Evolutionary conservation across 192 early-diverging fungal species (phyloP), one percentile per base, ranked within the genome.

Genomic region (Coemansia sp.): DNA sequence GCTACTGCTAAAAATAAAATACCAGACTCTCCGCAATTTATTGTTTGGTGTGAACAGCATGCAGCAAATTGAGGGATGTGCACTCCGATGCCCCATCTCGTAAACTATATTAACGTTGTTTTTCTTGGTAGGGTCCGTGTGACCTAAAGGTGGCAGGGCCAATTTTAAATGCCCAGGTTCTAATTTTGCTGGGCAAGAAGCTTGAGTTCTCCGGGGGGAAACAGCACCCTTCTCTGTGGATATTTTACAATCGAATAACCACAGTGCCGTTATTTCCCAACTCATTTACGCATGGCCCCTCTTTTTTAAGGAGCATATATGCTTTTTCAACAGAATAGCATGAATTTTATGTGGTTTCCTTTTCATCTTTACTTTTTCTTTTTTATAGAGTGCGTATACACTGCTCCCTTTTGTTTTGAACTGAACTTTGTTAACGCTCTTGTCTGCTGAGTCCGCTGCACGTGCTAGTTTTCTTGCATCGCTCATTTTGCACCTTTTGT

Each of bases 231-330:
- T 6, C 33, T 35, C 23, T 26, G 23, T 35, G 33, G 33, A 35
- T 35, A 35, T 35, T 35, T 35, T 35, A 35, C 33, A 35, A 35
- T 35, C 33, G 33, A 35, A 35, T 35, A 28, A 33, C 28, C 26
- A 50, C n/a, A 15, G n/a, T 31, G 19, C n/a, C 14, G 14, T 31
- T 26, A 50, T 33, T 35, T 35, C 48, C 13, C 30, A 33, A 31
- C 48, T 33, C 28, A 23, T 50, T 50, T 50, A 23, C 48, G 30
- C 48, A 18, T 50, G 48, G 48, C 30, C 16, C n/a, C 14, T 26
- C 48, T 33, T 31, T 30, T 47, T 48, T 48, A 28, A 28, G 13
- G 23, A 48, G 20, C 48, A 30, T 50, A 16, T 33, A 33, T 33
- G 48, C 48, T n/a, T 50, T 46, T 21, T 18, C 28, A 30, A 6